phyloP scores from a whole-genome alignment of 192 early-diverging fungal species.

The Lobosporangium transversale region DNA sequence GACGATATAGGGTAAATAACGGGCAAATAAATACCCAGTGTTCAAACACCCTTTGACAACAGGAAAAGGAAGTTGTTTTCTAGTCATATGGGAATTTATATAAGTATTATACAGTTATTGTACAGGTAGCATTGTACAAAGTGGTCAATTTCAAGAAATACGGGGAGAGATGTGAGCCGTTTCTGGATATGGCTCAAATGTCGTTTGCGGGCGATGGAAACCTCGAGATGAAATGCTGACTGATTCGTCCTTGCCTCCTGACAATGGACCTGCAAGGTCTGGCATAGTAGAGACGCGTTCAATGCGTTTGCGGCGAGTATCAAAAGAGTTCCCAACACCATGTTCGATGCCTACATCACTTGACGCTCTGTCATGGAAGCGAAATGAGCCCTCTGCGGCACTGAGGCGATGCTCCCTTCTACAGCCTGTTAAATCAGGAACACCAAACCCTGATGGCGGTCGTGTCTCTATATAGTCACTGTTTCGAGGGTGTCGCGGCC shows the following conservation, averaged over 20 bases:
- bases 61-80: no score
- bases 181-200: slow-evolving; percentile 14
- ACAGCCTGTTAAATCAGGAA: not conserved
- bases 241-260: slow-evolving; percentile 6
- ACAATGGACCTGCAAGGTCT: not conserved
- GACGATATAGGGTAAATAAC: no score
- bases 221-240: not conserved
- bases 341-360: slow-evolving; percentile 23
- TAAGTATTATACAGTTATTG: no score
- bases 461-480: slow-evolving; percentile 13
- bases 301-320: not conserved
- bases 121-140: no score
- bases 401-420: no score
- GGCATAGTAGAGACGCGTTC: slow-evolving; percentile 5
- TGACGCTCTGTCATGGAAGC: slow-evolving; percentile 8
- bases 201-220: slow-evolving; percentile 1
- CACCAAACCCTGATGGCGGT: not conserved
- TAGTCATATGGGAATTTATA: no score
- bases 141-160: no score
- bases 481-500: slow-evolving; percentile 16
- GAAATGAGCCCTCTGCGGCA: not conserved
- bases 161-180: slow-evolving; percentile 17
- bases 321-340: slow-evolving; percentile 12
- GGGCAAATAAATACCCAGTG: no score
- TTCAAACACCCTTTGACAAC: no score